These are phyloP conservation scores for Fusarium scirpi DNA, from an alignment of 2,329 filamentous ascomycete species.

Conservation along the genomic window DNA sequence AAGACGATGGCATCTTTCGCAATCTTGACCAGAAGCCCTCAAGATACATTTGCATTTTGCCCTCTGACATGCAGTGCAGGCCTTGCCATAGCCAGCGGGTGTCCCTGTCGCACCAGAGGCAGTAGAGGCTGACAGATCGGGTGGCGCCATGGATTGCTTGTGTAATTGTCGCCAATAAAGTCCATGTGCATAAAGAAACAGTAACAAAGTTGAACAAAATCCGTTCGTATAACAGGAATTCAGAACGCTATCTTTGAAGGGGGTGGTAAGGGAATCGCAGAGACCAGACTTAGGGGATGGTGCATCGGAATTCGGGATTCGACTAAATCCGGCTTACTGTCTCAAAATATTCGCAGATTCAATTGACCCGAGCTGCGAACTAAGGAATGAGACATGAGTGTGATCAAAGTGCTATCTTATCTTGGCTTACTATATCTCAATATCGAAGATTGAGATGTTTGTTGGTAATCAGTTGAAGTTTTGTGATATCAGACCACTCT, in stretches of 20 bases:
- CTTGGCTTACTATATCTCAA: background rate
- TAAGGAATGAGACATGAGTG: background rate
- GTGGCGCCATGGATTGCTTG: constrained; percentile 41
- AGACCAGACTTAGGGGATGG: constrained; percentile 26
- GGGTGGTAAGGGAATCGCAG: constrained; percentile 6
- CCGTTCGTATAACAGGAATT: constrained; percentile 35
- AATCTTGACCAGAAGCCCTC: constrained; percentile 48
- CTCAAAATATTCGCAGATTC: background rate
- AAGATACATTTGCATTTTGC: constrained; percentile 64
- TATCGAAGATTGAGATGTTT: background rate
- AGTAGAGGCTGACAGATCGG: constrained; percentile 25
- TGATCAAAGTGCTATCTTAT: background rate
- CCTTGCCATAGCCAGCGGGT: constrained; percentile 57
- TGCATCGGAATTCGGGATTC: constrained; percentile 22
- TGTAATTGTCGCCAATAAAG: background rate
- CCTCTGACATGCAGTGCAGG: constrained; percentile 60
- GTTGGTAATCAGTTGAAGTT: background rate
- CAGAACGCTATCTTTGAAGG: constrained; percentile 10
- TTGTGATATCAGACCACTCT: background rate
- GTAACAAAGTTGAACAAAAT: constrained; percentile 17
- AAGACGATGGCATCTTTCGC: constrained; percentile 59
- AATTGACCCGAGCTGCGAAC: constrained; percentile 7
- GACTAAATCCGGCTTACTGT: constrained; percentile 23
- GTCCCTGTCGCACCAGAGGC: constrained; percentile 35
- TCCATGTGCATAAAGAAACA: constrained; percentile 1